Evolutionary conservation across 306 rosid species (phyloP), one percentile per base, ranked within the genome.

Genomic region (Citrullus mucosospermus): DNA sequence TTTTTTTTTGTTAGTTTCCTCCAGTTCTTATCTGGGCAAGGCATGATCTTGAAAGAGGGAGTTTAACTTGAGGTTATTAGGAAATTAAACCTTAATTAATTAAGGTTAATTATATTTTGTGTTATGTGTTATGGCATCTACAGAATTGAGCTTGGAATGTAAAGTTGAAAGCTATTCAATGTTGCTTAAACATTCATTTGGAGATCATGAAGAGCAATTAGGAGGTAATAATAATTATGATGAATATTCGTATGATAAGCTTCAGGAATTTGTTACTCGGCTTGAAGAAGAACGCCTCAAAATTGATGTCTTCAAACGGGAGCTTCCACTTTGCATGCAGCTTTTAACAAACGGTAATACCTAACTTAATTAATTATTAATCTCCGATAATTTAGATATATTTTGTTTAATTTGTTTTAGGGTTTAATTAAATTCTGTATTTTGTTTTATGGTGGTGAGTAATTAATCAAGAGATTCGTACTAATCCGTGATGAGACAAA

Each of bases 301-400:
- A 86, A 96, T 96, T 48, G 98, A 96, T 53, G 98, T 93, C 62
- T 96, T 96, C 92, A 96, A 96, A 86, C 96, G 99, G 43, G 98
- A 96, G 80, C 97, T 96, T 71, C 99, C 99, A 72, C 98, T 96
- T 82, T 96, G 98, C 96, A 96, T 96, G 99, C 99, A 96, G 81
- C 99, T 96, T 53, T 96, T 96, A 77, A 85, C 96, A 74, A 93
- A 90, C 51, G 99, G 99, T 53, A 48, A 46, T 46, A 4, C 6
- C 56, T 92, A 87, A 51, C 6, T 32, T n/a, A 12, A 3, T 20
- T 57, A 2, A 39, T 14, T 22, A 36, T 28, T 5, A 13, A 11
- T 25, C 28, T 25, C 28, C 28, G 2, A n/a, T 25, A 2, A 0
- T 8, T 2, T 36, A 36, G 8, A 1, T 18, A 2, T 5, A 34